Conservation (phyloP, 23 red algal species). For the Agarophyton chilense region DNA sequence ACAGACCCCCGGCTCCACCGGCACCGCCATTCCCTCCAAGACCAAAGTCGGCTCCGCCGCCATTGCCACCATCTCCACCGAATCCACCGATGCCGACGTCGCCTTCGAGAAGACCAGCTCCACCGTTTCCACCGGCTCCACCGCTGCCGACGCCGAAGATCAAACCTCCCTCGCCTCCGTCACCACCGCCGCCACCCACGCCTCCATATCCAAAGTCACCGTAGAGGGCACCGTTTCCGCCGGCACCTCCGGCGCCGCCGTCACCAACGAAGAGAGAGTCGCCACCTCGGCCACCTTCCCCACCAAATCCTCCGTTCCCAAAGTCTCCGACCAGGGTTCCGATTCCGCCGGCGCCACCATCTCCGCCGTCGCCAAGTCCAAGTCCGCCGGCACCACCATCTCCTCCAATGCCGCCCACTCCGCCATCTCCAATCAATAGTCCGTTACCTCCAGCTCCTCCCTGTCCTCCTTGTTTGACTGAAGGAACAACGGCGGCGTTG, state of each 20-base stretch:
- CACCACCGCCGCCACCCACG: not conserved
- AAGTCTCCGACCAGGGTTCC: not conserved
- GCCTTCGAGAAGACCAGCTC: not conserved
- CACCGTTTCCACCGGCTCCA: not conserved
- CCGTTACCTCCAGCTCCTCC: not conserved
- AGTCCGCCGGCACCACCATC: not conserved
- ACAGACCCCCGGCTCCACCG: not conserved
- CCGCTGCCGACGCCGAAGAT: conserved; percentile 17
- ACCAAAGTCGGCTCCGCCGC: conserved; percentile 1
- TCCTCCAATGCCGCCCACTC: not conserved
- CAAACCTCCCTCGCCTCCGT: not conserved
- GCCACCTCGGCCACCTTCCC: not conserved
- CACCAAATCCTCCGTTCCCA: not conserved
- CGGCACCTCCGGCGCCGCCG: not conserved
- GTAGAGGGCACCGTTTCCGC: not conserved
- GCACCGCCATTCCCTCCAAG: not conserved
- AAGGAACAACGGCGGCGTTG: not conserved
- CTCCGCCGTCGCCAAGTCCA: not conserved
- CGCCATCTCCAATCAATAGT: not conserved
- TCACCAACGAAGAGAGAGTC: not conserved
- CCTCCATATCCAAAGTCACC: not conserved
- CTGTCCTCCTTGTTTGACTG: not conserved
- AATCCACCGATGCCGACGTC: not conserved
- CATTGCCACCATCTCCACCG: not conserved
- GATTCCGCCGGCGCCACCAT: not conserved